Evolutionary conservation across 352 stramenopile genomes (phyloP).

Genomic region (Globisporangium abappressorium): DNA sequence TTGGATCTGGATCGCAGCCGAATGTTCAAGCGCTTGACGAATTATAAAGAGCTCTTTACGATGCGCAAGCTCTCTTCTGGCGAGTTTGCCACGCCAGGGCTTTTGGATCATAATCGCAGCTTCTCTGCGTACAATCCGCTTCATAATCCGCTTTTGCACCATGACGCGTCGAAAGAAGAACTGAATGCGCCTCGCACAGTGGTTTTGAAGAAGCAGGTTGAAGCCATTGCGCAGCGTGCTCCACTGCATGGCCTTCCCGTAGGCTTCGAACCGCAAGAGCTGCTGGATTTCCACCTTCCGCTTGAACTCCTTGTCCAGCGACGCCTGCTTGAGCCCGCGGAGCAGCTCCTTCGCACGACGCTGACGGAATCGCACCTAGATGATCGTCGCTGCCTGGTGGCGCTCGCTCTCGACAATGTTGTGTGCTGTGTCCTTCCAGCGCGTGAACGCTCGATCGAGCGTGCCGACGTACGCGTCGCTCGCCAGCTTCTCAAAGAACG

Average conservation of each 20-base stretch:
- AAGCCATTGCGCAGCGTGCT: constrained; percentile 51
- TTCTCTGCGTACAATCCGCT: constrained; percentile 18
- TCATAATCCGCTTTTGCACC: constrained; percentile 27
- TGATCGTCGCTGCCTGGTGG: constrained; percentile 32
- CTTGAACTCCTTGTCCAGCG: constrained; percentile 38
- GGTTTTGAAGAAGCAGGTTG: constrained; percentile 47
- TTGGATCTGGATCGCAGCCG: constrained; percentile 31
- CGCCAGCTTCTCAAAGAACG: constrained; percentile 52
- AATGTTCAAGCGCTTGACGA: constrained; percentile 19
- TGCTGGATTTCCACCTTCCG: constrained; percentile 40
- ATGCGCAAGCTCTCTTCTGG: constrained; percentile 18
- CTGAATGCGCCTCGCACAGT: constrained; percentile 45
- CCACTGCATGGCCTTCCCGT: constrained; percentile 54
- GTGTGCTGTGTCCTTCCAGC: constrained; percentile 23
- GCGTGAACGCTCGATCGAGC: constrained; percentile 30
- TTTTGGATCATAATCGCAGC: constrained; percentile 37
- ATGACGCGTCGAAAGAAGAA: constrained; percentile 42
- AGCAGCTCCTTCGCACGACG: constrained; percentile 35
- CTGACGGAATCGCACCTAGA: constrained; percentile 41
- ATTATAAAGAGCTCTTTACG: constrained; percentile 10
- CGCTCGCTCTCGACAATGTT: constrained; percentile 24
- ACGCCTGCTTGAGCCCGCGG: constrained; percentile 33
- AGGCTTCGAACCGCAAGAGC: constrained; percentile 54
- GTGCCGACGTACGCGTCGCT: constrained; percentile 56
- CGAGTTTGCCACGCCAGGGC: constrained; percentile 29